Base-by-base conservation (phyloP, 2,329 filamentous ascomycete genomes). In the Magnaporthiopsis incrustans region DNA sequence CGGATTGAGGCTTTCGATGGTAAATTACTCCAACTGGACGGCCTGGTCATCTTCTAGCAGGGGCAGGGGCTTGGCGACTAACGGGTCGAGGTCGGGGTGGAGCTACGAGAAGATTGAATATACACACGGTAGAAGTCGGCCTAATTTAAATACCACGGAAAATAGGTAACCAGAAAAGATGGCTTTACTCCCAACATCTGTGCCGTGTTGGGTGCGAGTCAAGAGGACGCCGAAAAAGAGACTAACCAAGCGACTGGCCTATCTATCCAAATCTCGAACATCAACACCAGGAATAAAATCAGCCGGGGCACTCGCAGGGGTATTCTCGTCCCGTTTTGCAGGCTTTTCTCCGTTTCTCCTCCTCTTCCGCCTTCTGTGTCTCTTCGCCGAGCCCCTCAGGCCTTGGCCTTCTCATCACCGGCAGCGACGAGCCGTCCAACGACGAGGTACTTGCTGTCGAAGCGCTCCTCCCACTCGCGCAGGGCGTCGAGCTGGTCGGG, bases 371-470 rank as follows among this genome's bases (percentile, higher is more conserved):
- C 15, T 32, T n/a, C 22, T n/a, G n/a, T 25, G 7, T 53, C 18
- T 53, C 22, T 25, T 30, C 30, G 4, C 3, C 22, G 44, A 8
- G n/a, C 44, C 44, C 22, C 44, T 63, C 62, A 44, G 14, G 59
- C 68, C 65, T 73, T 70, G 64, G 73, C 70, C 15, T 67, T 69
- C 66, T 76, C 72, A 27, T 83, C 78, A 3, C 71, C 76, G 30
- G 76, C 78, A 1, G 83, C 77, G 30, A 97, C 90, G 71, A 99
- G 77, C 77, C 86, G 89, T 26, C 95, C 95, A 18, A 99, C 92
- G n/a, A 98, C 86, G 30, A 97, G 79, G 76, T 99, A 99, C 82
- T 99, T 98, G 77, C 94, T 90, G 66, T 83, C 78, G 75, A 99
- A 99, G 68, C 92, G 84, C 79, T 96, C 92, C 80, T 97, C 93